phyloP scores from a whole-genome alignment of 371 early-diverging fungal species.

The Polyrhizophydium stewartii region DNA sequence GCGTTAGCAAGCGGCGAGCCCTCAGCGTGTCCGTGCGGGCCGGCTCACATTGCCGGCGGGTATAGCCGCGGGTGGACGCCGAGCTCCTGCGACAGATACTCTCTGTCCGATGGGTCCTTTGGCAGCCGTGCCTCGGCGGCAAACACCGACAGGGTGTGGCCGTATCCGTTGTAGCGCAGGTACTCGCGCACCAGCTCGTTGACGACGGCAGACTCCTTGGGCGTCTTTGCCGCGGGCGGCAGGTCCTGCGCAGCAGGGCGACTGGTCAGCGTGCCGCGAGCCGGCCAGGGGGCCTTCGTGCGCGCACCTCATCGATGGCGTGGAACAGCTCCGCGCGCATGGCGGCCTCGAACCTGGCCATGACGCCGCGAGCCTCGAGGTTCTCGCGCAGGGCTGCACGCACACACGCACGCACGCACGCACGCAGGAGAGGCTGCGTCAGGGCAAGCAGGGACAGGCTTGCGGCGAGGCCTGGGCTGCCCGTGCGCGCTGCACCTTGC shows the following conservation, averaged over 20 bases:
- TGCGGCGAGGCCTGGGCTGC: no score
- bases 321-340: constrained; percentile 32
- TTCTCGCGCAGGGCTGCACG: constrained; percentile 23
- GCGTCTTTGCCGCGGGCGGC: background rate
- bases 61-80: background rate
- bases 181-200: constrained; percentile 37
- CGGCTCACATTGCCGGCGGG: background rate
- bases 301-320: constrained; percentile 16
- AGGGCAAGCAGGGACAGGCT: no score
- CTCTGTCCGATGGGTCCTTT: background rate
- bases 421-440: no score
- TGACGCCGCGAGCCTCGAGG: constrained; percentile 21
- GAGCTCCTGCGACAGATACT: background rate
- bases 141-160: constrained; percentile 20
- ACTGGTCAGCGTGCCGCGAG: background rate
- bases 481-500: no score
- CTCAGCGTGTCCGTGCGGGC: background rate
- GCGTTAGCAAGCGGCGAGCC: background rate
- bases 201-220: constrained; percentile 21
- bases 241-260: background rate
- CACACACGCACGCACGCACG: background rate
- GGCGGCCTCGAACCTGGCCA: constrained; percentile 19
- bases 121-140: background rate
- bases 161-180: constrained; percentile 26
- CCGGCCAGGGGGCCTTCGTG: background rate